phyloP scores from a whole-genome alignment of 73 alveolate species.

The Stentor coeruleus region DNA sequence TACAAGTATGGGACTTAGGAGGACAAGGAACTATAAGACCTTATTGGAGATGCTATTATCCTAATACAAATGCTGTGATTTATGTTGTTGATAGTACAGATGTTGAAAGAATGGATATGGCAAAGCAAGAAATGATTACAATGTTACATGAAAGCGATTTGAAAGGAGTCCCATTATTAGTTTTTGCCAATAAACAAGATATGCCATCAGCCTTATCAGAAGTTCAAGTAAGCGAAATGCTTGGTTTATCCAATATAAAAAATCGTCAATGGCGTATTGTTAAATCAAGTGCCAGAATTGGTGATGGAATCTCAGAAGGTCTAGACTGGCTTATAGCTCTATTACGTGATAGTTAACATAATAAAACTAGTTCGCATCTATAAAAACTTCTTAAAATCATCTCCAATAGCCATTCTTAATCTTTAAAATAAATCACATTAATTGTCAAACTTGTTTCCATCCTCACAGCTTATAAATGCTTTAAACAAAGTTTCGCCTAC shows the following conservation, averaged over 20 bases:
- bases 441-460: no score
- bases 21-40: slow-evolving; percentile 95
- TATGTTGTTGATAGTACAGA: slow-evolving; percentile 96
- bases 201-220: slow-evolving; percentile 77
- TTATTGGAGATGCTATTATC: slow-evolving; percentile 95
- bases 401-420: no score
- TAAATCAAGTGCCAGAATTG: slow-evolving; percentile 92
- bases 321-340: slow-evolving; percentile 97
- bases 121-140: slow-evolving; percentile 83
- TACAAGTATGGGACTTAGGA: slow-evolving; percentile 93
- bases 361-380: not conserved
- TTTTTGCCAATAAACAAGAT: slow-evolving; percentile 97
- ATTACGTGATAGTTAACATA: no score
- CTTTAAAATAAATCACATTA: no score
- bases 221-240: slow-evolving; percentile 67
- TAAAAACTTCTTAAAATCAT: no score
- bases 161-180: slow-evolving; percentile 76
- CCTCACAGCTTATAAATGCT: no score
- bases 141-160: slow-evolving; percentile 87
- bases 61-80: slow-evolving; percentile 83
- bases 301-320: slow-evolving; percentile 96
- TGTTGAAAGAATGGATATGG: slow-evolving; percentile 89
- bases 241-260: slow-evolving; percentile 74
- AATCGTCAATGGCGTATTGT: slow-evolving; percentile 93
- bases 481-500: slow-evolving; percentile 73